Base-by-base conservation (phyloP, 139 green algal genomes). In the Trebouxia sp. region DNA sequence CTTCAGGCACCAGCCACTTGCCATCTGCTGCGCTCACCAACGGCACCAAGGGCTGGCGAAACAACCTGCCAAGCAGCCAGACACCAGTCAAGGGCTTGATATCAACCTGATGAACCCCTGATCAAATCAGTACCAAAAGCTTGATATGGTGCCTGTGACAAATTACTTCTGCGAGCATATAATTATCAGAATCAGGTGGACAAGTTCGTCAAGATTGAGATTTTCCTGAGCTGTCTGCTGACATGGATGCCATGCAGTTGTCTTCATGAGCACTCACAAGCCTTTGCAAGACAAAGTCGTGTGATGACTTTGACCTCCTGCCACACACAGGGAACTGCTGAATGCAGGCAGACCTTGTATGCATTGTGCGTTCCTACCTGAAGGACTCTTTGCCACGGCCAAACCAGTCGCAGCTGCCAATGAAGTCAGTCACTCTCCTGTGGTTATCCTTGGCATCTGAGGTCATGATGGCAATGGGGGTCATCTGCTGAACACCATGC, bases 381-480 rank as follows among this genome's bases (percentile, higher is more conserved):
- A 98, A 98, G 5, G 82, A 78, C 22, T 91, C 86, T 30, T 65
- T 47, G 20, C 92, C 88, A 8, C 96, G 80, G 11, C 97, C 96
- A 83, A 97, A 98, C 91, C 92, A 99, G 78, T 79, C 56, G 1
- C 81, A 53, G 4, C 67, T 39, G 76, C 91, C 85, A 79, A 97
- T 88, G 58, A 97, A 80, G 53, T 74, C 62, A 6, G 37, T 78
- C 47, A 99, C 93, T 28, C 92, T 89, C 45, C 72, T 56, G 87
- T 98, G 88, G 87, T 99, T 99, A 79, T 92, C 93, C 90, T 99
- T 99, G 65, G 96, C 96, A 28, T 96, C 93, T 3, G 85, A 94
- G 24, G 97, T 99, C 97, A 99, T 99, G 81, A 99, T 92, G 56
- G 93, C 96, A 6, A 99, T 86, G 0, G 97, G 97, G 0, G 96